Evolutionary conservation across 2,329 filamentous ascomycete species (phyloP), one percentile per base, ranked within the genome.

Genomic region (Cladophialophora immunda): DNA sequence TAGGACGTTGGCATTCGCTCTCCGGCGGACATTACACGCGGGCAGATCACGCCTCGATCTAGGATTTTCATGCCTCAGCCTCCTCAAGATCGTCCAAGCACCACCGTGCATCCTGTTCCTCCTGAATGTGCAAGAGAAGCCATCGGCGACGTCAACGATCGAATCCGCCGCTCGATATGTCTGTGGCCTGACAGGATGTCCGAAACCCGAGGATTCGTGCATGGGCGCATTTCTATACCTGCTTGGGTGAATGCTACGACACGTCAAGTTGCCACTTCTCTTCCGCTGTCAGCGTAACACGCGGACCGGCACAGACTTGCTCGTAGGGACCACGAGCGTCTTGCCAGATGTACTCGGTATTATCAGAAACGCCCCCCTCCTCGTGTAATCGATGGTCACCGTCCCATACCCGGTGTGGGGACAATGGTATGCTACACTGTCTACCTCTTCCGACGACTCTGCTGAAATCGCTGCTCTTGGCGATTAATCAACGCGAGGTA

Each of bases 1-100:
- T 36, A 25, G 32, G 22, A 19, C 15, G 13, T 4, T 22, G 19
- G 58, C 22, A 36, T 25, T 50, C 30, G 22, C 41, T 60, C 7
- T 53, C 58, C 15, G 8, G 17, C 19, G n/a, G 30, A 22, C 17
- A 17, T 25, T 53, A 38, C 45, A 29, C 47, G 25, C 58, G 47
- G 58, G n/a, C 30, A 61, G 22, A 38, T 27, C 27, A 61, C 29
- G 25, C 41, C 45, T 32, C 15, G 4, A 25, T 41, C n/a, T 19
- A 61, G 58, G n/a, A n/a, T 9, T 27, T 19, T 8, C 30, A 4
- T 53, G 6, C 45, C 58, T 61, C 29, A 53, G 34, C 47, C 45
- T 36, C 19, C 1, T 38, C 30, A 53, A 53, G 5, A 53, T 9
- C n/a, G 11, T 19, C 19, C 9, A 27, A 45, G 27, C 32, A 19